A percentile compares a stretch with the other conserved stretches of the same genome.
Evolutionary conservation across 2,329 filamentous ascomycete genomes (phyloP).

Genomic region (Cladosporium halotolerans): DNA sequence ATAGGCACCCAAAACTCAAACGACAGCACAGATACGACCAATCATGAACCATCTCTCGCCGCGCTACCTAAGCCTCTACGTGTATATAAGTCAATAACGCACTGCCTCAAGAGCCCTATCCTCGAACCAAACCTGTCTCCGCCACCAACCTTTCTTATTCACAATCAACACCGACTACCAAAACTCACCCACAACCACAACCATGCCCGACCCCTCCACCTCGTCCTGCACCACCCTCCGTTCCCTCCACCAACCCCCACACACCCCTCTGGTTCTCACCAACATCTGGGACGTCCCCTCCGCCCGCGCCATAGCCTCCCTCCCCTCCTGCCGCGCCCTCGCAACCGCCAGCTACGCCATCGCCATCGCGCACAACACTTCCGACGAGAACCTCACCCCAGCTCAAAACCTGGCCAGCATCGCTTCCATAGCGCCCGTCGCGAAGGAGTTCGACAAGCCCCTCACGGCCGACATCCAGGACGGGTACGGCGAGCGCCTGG

Average conservation of each 20-base stretch:
- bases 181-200: background rate
- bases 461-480: conserved; percentile 57
- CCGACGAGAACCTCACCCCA: conserved; percentile 40
- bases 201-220: too few species aligned
- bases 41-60: too few species aligned
- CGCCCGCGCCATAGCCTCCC: conserved; percentile 40
- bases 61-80: too few species aligned
- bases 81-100: too few species aligned
- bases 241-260: conserved; percentile 48
- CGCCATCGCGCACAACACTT: conserved; percentile 27
- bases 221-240: conserved; percentile 8
- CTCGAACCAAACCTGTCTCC: too few species aligned
- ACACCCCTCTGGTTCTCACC: conserved; percentile 47
- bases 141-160: too few species aligned
- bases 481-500: conserved; percentile 39
- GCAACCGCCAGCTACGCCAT: conserved; percentile 34
- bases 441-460: conserved; percentile 38
- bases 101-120: too few species aligned
- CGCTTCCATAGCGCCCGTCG: conserved; percentile 39
- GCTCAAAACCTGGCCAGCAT: conserved; percentile 47
- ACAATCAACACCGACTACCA: background rate
- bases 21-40: too few species aligned
- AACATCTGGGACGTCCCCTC: conserved; percentile 52
- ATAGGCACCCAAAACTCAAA: too few species aligned
- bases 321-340: conserved; percentile 38